Evolutionary conservation across 257 asterid species (phyloP).

Genomic region (Nemophila menziesii): DNA sequence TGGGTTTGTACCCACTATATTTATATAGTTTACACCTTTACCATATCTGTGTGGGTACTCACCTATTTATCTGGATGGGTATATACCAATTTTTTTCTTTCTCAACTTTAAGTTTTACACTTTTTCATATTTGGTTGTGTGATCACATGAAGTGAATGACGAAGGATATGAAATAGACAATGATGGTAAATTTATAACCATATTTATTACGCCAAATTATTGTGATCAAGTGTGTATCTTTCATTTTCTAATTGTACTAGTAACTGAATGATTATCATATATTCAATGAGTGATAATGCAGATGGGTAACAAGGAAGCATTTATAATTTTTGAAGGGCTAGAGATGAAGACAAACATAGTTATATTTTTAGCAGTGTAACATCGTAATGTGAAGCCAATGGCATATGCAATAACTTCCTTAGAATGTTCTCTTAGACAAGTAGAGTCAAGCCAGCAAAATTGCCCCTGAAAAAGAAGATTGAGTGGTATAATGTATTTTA

Average conservation of each 20-base stretch:
- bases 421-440: constrained; percentile 67
- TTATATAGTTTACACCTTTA: no score
- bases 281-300: constrained; percentile 29
- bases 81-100: no score
- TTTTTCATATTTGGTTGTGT: constrained; percentile 74
- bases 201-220: constrained; percentile 95
- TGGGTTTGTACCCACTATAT: no score
- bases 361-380: constrained; percentile 90
- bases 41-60: no score
- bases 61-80: no score
- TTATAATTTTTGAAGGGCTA: constrained; percentile 89
- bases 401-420: constrained; percentile 94
- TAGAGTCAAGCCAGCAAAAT: no score
- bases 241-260: no score
- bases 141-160: constrained; percentile 98
- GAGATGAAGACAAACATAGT: constrained; percentile 72
- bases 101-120: no score
- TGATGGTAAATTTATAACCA: constrained; percentile 94
- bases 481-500: no score
- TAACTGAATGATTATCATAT: constrained; percentile 8
- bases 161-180: constrained; percentile 96
- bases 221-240: constrained; percentile 72
- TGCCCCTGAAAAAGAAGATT: no score
- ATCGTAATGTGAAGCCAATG: constrained; percentile 95
- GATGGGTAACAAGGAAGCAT: constrained; percentile 99